These are phyloP conservation scores for Zygosaccharomyces bailii DNA, from an alignment of 805 yeast genomes.

Conservation along the genomic window DNA sequence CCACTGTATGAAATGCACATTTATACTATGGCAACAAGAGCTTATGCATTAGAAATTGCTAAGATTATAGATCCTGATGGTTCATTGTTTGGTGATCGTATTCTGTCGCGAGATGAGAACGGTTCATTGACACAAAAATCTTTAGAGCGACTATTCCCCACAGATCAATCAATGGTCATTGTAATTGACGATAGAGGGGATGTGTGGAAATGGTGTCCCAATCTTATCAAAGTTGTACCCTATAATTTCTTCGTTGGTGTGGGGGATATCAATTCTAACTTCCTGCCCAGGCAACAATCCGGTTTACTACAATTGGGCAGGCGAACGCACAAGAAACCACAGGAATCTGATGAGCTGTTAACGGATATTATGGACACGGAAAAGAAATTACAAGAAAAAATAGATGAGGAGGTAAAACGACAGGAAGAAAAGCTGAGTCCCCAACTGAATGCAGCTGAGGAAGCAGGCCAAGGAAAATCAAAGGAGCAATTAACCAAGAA, in stretches of 20 bases:
- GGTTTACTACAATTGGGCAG: constrained; percentile 47
- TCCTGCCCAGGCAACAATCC: constrained; percentile 76
- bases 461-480: constrained; percentile 34
- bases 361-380: constrained; percentile 36
- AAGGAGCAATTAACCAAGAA: constrained; percentile 54
- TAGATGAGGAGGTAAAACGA: constrained; percentile 34
- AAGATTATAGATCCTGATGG: constrained; percentile 89
- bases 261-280: constrained; percentile 93
- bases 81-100: constrained; percentile 82
- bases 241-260: constrained; percentile 95
- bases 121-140: constrained; percentile 90
- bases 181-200: constrained; percentile 97
- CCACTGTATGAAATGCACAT: constrained; percentile 83
- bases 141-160: constrained; percentile 84
- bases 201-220: constrained; percentile 97
- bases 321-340: constrained; percentile 29
- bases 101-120: constrained; percentile 89
- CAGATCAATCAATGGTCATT: constrained; percentile 93
- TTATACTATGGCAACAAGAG: constrained; percentile 96
- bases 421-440: constrained; percentile 37
- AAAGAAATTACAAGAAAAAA: constrained; percentile 30
- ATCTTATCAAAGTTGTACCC: constrained; percentile 88
- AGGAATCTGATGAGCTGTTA: constrained; percentile 33
- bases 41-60: constrained; percentile 88
- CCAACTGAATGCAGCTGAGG: constrained; percentile 31